Conservation (phyloP, 257 asterid genomes). For the Haberlea rhodopensis region DNA sequence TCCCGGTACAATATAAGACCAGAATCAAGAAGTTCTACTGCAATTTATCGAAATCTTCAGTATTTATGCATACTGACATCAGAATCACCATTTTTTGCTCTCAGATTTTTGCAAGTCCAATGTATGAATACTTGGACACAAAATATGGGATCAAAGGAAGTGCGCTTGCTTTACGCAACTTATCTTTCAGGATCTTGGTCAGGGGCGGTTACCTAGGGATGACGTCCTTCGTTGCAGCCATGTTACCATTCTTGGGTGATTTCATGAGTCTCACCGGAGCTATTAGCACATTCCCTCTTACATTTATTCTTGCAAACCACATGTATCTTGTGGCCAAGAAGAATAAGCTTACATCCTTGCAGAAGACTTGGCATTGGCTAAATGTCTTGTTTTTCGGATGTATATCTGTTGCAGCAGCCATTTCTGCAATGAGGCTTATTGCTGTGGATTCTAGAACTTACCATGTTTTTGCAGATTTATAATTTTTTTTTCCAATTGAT, state of each 20-base stretch:
- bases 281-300: slow-evolving; percentile 89
- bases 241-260: slow-evolving; percentile 92
- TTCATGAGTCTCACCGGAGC: slow-evolving; percentile 99
- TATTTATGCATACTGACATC: not conserved
- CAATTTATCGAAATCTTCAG: not conserved
- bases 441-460: slow-evolving; percentile 57
- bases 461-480: slow-evolving; percentile 76
- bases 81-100: slow-evolving; percentile 6
- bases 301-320: slow-evolving; percentile 94
- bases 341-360: slow-evolving; percentile 41
- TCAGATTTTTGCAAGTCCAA: slow-evolving; percentile 97
- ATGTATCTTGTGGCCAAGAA: slow-evolving; percentile 83
- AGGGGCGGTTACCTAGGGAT: slow-evolving; percentile 76
- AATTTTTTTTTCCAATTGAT: too few species aligned
- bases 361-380: slow-evolving; percentile 91
- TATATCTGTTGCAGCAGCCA: slow-evolving; percentile 63
- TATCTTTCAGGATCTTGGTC: slow-evolving; percentile 62
- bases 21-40: not conserved
- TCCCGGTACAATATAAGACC: not conserved
- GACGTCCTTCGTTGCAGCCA: slow-evolving; percentile 68
- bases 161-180: slow-evolving; percentile 57
- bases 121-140: slow-evolving; percentile 90
- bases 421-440: slow-evolving; percentile 78
- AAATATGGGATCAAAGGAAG: slow-evolving; percentile 67
- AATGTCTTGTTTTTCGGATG: slow-evolving; percentile 58